Evolutionary conservation across 805 yeast genomes (phyloP), one percentile per base, ranked within the genome.

Genomic region (Saturnispora bothae): DNA sequence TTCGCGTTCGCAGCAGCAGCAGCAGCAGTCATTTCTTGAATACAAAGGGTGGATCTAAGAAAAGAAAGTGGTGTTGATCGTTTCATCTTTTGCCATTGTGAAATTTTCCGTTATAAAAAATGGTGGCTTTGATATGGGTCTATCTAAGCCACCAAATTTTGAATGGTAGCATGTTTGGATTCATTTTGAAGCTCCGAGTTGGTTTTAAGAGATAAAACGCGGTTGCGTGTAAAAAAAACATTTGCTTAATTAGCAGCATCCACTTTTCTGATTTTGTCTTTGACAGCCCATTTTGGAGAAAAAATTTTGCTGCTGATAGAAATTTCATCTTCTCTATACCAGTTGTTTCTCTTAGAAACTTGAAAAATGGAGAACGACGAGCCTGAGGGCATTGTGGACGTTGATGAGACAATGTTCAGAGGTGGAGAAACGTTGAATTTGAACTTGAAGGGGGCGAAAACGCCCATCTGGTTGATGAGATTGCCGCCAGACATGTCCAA

Each of bases 391-490:
- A 60, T 59, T 18, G 62, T 55, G 28, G 61, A 56, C 13, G 46
- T 59, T 4, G 55, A 58, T 33, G 64, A 56, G 40, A 46, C 55
- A 22, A 54, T 55, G 40, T 49, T 62, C 53, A 48, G 72, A 55
- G 51, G 51, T 22, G 48, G 80, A 49, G 95, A 81, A 59, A 69
- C 83, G 12, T 67, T 88, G 22, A 94, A 92, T 56, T 65, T 92
- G 58, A 83, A 86, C 53, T 59, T 86, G 36, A 44, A 66, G 1
- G 63, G 66, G 22, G 73, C 78, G 13, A 66, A 61, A 34, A 78
- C 81, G 50, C 85, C 85, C 48, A 78, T 92, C 30, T 92, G 97
- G 98, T 65, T 92, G 17, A 95, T 92, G 18, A 74, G 92, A 49
- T 63, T 92, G 52, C 97, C 98, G 2, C 76, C 83, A 52, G 85